Evolutionary conservation across 768 basidiomycete genomes (phyloP), one percentile per base, ranked within the genome.

Genomic region (Termitomyces sp.): DNA sequence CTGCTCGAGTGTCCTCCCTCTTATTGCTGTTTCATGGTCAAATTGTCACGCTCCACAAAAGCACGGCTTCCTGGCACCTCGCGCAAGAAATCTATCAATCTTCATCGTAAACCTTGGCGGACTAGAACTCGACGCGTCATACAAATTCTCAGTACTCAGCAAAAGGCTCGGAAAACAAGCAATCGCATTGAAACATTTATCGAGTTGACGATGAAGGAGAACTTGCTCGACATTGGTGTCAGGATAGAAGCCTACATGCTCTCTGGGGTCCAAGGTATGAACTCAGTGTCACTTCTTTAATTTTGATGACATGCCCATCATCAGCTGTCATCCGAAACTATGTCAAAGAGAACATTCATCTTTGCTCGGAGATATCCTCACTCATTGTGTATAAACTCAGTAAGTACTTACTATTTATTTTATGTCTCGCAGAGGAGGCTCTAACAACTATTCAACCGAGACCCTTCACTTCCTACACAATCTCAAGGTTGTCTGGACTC

Each of bases 201-300:
- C 11, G 10, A 53, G 25, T 9, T 44, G 6, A 45, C 52, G 3
- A 4, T 29, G 11, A n/a, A 36, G 22, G 32, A 43, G 44, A 53
- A 23, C 3, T 4, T 29, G 2, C 9, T 12, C 6, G 53, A 54
- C 27, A 38, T 54, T 18, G 25, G n/a, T 15, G 15, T 48, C 5
- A 7, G 53, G 10, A 35, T 54, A 22, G 53, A 54, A 23, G 43
- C 36, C 5, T 54, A 5, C 22, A 40, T 39, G n/a, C 36, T 54
- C 2, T 36, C 46, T 1, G 46, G 53, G 2, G 39, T 54, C 6
- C 32, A 51, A 31, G 50, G 50, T 42, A 40, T 5, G 39, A 10
- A 12, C 22, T 11, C 39, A 10, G 10, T 4, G 16, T 9, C 9
- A 29, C 9, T 29, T 29, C 29, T 29, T 3, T 29, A 9, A 4